Base-by-base conservation (phyloP, 1,284 basidiomycete genomes). In the Rhodotorula sp. region DNA sequence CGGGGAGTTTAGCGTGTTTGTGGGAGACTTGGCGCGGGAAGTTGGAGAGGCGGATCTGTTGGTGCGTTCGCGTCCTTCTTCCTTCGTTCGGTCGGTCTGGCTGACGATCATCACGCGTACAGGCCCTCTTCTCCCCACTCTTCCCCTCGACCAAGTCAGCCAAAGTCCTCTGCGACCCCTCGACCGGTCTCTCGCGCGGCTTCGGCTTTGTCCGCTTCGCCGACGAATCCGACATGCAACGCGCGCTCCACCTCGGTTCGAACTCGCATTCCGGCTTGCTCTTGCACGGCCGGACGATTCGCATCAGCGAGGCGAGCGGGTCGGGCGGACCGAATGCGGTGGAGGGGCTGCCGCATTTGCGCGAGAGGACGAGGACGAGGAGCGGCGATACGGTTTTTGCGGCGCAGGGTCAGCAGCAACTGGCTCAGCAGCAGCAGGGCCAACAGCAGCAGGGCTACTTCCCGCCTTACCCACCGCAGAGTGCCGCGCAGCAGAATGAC, bases 201-300 rank as follows among this genome's bases (percentile, higher is more conserved):
- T 94, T 93, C 79, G 91, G 91, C 34, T 94, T 94, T 77, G 91
- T 94, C 46, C 85, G 91, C 70, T 94, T 94, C 79, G 89, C 89
- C 10, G 90, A 92, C 71, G 90, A 93, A 80, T 82, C 86, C 52
- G 92, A 94, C 80, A 90, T 92, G 79, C 89, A 91, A 77, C 88
- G 92, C 62, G 91, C 91, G 8, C 83, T 94, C 66, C 88, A 90
- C 17, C 67, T 79, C 29, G 78, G 78, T 24, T 72, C 73, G 48
- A 74, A 74, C 52, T 68, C 70, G 13, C 72, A 67, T 32, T 76
- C 73, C 22, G 77, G 78, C 11, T 66, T 79, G 24, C 72, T 67
- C 30, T 70, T 79, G 15, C 76, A 78, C 46, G 78, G 78, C 11
- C 68, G 78, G 20, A 76, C 75, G 20, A 71, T 79, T 52, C 73